Percentiles rank a stretch among this genome's conserved stretches.
Conservation (phyloP, 371 early-diverging fungal species). For the Encephalitozoon cuniculi region DNA sequence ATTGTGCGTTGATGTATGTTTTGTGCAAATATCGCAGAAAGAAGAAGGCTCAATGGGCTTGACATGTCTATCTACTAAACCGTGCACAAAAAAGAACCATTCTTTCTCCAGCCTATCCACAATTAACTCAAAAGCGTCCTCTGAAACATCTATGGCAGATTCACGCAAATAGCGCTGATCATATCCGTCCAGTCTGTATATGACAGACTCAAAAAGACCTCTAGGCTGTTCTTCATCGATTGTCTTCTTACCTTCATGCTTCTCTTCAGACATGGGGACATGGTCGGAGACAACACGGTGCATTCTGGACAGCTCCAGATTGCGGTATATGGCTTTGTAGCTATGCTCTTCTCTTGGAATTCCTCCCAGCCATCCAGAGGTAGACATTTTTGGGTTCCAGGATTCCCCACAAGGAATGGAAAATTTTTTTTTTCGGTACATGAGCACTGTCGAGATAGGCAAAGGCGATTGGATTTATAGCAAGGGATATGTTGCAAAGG, state of each 20-base stretch:
- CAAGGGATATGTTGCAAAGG: not conserved
- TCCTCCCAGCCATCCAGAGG: not conserved
- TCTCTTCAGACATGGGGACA: not conserved
- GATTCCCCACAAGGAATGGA: slow-evolving; percentile 10
- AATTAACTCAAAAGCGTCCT: slow-evolving; percentile 44
- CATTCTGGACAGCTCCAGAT: slow-evolving; percentile 1
- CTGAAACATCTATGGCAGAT: not conserved
- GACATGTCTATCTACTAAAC: slow-evolving; percentile 30
- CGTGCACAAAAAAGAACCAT: slow-evolving; percentile 45
- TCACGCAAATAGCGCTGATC: slow-evolving; percentile 6
- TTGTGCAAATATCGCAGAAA: slow-evolving; percentile 58
- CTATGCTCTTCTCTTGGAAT: slow-evolving; percentile 26
- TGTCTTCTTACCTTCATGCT: not conserved
- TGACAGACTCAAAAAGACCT: not conserved
- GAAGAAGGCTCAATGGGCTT: slow-evolving; percentile 8
- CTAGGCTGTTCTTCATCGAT: not conserved
- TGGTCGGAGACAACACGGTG: not conserved
- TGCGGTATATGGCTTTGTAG: slow-evolving; percentile 8
- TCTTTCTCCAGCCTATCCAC: slow-evolving; percentile 59
- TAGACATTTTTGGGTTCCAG: not conserved
- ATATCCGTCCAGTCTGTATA: slow-evolving; percentile 7
- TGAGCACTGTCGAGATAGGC: not conserved
- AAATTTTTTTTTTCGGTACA: slow-evolving; percentile 16
- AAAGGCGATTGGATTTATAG: not conserved
- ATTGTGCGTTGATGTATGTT: slow-evolving; percentile 16